A percentile compares a stretch with the other conserved stretches of the same genome.
These are phyloP conservation scores for Talaromyces sp. DNA, from an alignment of 2,329 filamentous ascomycete species.

Conservation along the genomic window DNA sequence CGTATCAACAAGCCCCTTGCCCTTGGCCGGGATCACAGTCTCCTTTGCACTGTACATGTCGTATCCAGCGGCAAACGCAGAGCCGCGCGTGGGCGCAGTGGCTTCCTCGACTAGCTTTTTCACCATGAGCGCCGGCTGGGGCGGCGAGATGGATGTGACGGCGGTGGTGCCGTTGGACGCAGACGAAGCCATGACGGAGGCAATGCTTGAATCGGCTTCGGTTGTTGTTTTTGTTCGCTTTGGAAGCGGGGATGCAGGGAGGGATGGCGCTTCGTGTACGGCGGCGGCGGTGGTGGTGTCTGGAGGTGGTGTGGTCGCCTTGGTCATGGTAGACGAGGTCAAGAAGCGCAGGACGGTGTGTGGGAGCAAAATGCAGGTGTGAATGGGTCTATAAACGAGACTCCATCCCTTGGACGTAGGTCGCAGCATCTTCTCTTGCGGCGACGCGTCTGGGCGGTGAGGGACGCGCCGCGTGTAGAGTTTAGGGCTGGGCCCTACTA, in stretches of 20 bases:
- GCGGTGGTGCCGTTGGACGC: conserved; percentile 18
- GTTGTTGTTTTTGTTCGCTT: conserved; percentile 64
- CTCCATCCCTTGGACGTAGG: conserved; percentile 4
- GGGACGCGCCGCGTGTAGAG: conserved; percentile 4
- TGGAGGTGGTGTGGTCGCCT: conserved; percentile 36
- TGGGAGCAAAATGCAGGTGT: not conserved
- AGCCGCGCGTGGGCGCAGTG: conserved; percentile 81
- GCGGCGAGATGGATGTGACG: conserved; percentile 35
- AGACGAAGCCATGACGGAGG: conserved; percentile 22
- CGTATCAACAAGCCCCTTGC: conserved; percentile 82
- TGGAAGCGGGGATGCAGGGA: conserved; percentile 67
- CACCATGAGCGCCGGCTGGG: conserved; percentile 68
- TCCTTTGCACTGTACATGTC: conserved; percentile 78
- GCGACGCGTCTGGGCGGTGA: conserved; percentile 12
- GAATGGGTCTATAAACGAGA: not conserved
- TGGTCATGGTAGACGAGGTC: conserved; percentile 34
- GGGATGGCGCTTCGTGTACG: conserved; percentile 49
- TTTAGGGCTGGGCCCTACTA: conserved; percentile 10
- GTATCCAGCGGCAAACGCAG: conserved; percentile 85
- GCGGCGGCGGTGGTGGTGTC: conserved; percentile 18
- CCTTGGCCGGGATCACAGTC: conserved; percentile 70
- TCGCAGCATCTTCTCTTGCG: not conserved
- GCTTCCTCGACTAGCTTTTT: conserved; percentile 81
- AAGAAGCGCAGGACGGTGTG: not conserved
- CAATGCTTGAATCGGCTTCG: conserved; percentile 22